A percentile compares a stretch with the other conserved stretches of the same genome.
These are phyloP conservation scores for Lanmaoa pseudosensibilis DNA, from an alignment of 768 basidiomycete genomes.

Conservation along the genomic window DNA sequence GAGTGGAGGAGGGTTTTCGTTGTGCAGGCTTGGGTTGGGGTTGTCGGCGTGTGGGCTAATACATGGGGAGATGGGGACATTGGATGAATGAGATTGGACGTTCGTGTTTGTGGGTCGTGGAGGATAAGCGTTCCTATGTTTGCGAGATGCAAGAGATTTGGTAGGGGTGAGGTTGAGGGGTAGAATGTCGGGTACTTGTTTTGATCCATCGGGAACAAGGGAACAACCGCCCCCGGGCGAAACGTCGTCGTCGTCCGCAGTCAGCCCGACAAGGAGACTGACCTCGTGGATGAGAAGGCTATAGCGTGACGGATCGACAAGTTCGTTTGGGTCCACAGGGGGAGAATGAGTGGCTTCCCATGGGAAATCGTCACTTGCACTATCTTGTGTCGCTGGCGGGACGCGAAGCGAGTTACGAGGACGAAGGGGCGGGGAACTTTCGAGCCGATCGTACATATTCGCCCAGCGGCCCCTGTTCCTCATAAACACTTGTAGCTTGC, in stretches of 20 bases:
- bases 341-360: conserved; percentile 16
- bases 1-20: not conserved
- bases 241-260: conserved; percentile 19
- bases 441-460: conserved; percentile 5
- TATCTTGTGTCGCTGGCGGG: not conserved
- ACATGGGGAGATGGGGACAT: not conserved
- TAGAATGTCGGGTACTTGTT: conserved; percentile 11
- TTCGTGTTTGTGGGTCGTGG: not conserved
- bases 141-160: conserved; percentile 19
- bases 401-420: not conserved
- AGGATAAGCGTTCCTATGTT: conserved; percentile 1
- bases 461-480: conserved; percentile 14
- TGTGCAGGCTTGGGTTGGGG: not conserved
- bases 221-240: not conserved
- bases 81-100: not conserved
- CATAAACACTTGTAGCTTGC: conserved; percentile 16
- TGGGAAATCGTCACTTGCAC: conserved; percentile 9
- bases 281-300: conserved; percentile 35
- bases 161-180: conserved; percentile 20
- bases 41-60: not conserved
- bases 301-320: conserved; percentile 19
- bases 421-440: conserved; percentile 9
- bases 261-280: conserved; percentile 32
- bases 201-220: not conserved
- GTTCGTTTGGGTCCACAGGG: not conserved